phyloP scores from a whole-genome alignment of 148 eudicot species.

The Vaccinium corymbosum region DNA sequence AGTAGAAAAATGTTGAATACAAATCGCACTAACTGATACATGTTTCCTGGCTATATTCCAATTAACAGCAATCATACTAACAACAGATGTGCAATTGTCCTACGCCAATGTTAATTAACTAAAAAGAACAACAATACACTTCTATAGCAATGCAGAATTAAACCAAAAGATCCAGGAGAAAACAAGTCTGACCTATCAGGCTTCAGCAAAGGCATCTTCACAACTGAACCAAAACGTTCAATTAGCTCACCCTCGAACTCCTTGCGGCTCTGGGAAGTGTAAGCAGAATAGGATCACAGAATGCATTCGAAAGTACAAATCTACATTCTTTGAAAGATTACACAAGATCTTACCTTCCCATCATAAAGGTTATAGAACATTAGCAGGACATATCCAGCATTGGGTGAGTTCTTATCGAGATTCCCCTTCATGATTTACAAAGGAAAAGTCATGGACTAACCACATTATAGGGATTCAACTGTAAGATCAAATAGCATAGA shows the following conservation, averaged over 20 bases:
- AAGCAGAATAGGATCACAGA: not conserved
- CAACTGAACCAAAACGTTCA: slow-evolving; percentile 93
- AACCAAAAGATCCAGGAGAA: not conserved
- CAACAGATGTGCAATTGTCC: not conserved
- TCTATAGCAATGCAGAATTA: not conserved
- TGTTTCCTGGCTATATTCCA: not conserved
- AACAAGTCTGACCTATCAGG: slow-evolving; percentile 53
- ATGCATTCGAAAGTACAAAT: not conserved
- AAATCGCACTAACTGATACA: not conserved
- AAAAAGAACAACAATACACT: not conserved
- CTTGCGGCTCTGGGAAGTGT: slow-evolving; percentile 51
- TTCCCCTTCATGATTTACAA: slow-evolving; percentile 54
- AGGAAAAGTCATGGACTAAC: slow-evolving; percentile 9
- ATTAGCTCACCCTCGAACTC: slow-evolving; percentile 85
- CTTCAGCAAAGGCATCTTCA: slow-evolving; percentile 83
- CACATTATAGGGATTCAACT: not conserved
- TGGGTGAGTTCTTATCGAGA: slow-evolving; percentile 83
- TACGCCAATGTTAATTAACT: not conserved
- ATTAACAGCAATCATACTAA: not conserved
- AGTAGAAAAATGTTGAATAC: no score
- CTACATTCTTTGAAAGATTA: not conserved
- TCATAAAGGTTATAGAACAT: slow-evolving; percentile 92
- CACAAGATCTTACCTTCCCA: slow-evolving; percentile 59
- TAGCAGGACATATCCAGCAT: slow-evolving; percentile 83
- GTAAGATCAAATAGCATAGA: not conserved